Conservation (phyloP, 768 basidiomycete species). For the Suillus alpinus region DNA sequence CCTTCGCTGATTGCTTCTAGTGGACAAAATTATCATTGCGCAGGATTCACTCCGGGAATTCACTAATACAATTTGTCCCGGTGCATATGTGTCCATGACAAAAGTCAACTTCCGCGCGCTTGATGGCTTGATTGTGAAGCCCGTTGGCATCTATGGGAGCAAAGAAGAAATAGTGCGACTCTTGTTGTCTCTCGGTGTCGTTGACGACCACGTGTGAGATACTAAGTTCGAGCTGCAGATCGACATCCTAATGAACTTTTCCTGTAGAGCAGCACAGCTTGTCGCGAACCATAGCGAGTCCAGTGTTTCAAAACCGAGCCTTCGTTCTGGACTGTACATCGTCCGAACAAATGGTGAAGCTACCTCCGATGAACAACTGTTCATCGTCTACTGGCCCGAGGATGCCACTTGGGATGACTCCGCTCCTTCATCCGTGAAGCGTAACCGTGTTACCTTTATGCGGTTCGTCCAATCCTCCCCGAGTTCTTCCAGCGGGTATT, state of each 20-base stretch:
- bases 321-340: conserved; percentile 50
- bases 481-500: neutral
- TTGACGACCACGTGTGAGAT: conserved; percentile 42
- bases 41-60: conserved; percentile 48
- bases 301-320: conserved; percentile 16
- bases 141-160: conserved; percentile 58
- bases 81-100: conserved; percentile 52
- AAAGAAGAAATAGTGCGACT: conserved; percentile 48
- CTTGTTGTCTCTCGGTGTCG: conserved; percentile 32
- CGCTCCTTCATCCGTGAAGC: conserved; percentile 39
- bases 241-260: neutral
- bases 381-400: conserved; percentile 63
- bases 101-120: conserved; percentile 55
- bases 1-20: conserved; percentile 25
- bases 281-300: neutral
- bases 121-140: conserved; percentile 44
- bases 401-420: conserved; percentile 56
- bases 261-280: conserved; percentile 9
- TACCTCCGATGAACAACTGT: conserved; percentile 28
- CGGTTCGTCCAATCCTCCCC: conserved; percentile 33
- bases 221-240: neutral
- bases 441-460: conserved; percentile 63
- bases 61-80: conserved; percentile 46
- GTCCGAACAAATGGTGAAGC: conserved; percentile 19
- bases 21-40: conserved; percentile 62